Evolutionary conservation across 768 basidiomycete genomes (phyloP), one percentile per base, ranked within the genome.

Genomic region (Neoboletus subvelutipes): DNA sequence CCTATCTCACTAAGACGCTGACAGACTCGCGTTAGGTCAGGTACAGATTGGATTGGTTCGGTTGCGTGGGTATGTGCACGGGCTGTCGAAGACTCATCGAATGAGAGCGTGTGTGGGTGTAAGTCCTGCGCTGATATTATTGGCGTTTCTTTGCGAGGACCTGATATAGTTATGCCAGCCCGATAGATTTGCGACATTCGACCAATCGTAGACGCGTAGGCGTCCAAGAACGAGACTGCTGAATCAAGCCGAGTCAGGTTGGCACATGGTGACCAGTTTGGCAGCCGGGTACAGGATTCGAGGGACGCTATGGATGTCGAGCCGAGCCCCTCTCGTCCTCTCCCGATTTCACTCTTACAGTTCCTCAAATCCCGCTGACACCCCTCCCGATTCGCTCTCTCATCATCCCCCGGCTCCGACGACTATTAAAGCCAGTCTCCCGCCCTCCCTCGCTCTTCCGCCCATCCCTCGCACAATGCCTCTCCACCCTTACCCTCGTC

Each of bases 241-340:
- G 68, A 75, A 71, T 74, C 71, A 67, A 67, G 59, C 62, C 73
- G 75, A 80, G 78, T 80, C 78, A 80, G 70, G 28, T 53, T 69
- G 63, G 66, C 69, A 76, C 71, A 71, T 63, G 65, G 69, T 70
- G 69, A 71, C 71, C 49, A 56, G 62, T 72, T 73, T 76, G 73
- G 70, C 71, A 67, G 57, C 65, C 61, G 31, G 51, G 59, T 66
- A 63, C 64, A 70, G 64, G 57, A 54, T 73, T 70, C 68, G 71
- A 68, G 63, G 64, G 58, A 65, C 67, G 58, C 67, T 45, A 64
- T 62, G 69, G 56, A 63, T 67, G 53, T 60, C 60, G 46, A 64
- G 68, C 75, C 77, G 75, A 71, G 60, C 76, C 75, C 76, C 77
- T 78, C 75, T 80, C 75, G 75, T 76, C 67, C 70, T 62, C 50